These are phyloP conservation scores for Neonectria coccinea DNA, from an alignment of 2,329 filamentous ascomycete species.

Conservation along the genomic window DNA sequence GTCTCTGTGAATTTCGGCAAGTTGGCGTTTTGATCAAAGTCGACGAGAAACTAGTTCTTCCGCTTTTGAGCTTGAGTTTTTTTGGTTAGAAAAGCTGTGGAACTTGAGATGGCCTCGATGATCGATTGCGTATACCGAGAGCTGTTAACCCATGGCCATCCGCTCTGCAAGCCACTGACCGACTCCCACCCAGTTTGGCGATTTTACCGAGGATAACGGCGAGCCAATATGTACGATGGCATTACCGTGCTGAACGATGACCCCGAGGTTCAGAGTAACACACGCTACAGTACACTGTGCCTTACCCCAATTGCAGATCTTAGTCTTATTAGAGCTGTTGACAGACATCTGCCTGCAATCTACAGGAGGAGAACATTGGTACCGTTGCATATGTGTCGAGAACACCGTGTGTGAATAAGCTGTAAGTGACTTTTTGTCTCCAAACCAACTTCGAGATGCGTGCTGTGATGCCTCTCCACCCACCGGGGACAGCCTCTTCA, in stretches of 20 bases:
- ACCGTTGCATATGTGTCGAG: background rate
- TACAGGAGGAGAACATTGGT: background rate
- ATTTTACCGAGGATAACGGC: constrained; percentile 18
- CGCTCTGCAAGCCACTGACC: background rate
- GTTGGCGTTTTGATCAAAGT: background rate
- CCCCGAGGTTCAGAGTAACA: background rate
- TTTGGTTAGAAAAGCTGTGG: background rate
- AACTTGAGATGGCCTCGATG: background rate
- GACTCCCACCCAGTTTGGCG: background rate
- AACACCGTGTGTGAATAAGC: background rate
- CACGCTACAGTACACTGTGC: background rate
- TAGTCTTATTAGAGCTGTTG: background rate
- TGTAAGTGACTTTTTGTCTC: no score
- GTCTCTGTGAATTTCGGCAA: background rate
- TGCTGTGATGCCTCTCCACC: background rate
- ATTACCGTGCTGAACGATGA: background rate
- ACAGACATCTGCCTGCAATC: background rate
- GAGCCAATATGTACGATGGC: background rate
- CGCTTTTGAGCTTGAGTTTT: background rate
- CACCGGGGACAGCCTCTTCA: background rate
- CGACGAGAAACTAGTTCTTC: background rate
- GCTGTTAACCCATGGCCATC: background rate
- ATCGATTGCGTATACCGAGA: background rate
- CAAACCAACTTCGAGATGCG: no score
- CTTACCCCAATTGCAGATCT: constrained; percentile 1